Base-by-base conservation (phyloP, 352 stramenopile species). In the Blastocystis sp. region DNA sequence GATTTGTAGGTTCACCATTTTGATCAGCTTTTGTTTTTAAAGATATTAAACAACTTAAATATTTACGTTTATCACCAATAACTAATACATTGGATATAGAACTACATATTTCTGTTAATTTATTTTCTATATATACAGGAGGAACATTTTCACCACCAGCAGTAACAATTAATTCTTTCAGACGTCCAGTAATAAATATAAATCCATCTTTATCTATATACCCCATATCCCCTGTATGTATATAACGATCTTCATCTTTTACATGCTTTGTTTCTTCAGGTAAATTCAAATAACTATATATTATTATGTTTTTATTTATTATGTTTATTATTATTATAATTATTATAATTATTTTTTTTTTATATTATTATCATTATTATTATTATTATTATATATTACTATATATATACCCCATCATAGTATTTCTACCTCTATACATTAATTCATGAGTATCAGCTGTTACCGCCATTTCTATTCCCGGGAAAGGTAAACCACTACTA, bases 101-200 rank as follows among this genome's bases (percentile, higher is more conserved):
- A 33, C 73, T 69, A 1, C 92, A 58, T 41, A 84, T 75, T 34
- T 81, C 73, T 72, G 93, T 93, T 24, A 93, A 66, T 18, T 73
- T 75, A 65, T 93, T 77, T 55, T 92, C 83, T 59, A 92, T 81
- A 32, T 85, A 71, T 3, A 88, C 80, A 39, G 85, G 85, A 16
- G 85, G 74, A 10, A 94, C 77, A 71, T 94, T 94, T 67, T 94
- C 85, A 27, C 85, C 85, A 65, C 85, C 85, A n/a, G 85, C 84
- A 33, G 83, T 93, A 58, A 81, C 73, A 28, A 77, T 74, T 34
- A 77, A 27, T 40, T 77, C 70, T 66, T 77, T 76, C 37, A 71
- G 47, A 28, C 70, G 55, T 31, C 70, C 70, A 9, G 70, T 75
- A 34, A 75, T 71, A 10, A 59, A 44, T 18, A 74, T 42, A 43